These are phyloP conservation scores for Boeremia lycopersici DNA, from an alignment of 2,329 filamentous ascomycete species.

Conservation along the genomic window DNA sequence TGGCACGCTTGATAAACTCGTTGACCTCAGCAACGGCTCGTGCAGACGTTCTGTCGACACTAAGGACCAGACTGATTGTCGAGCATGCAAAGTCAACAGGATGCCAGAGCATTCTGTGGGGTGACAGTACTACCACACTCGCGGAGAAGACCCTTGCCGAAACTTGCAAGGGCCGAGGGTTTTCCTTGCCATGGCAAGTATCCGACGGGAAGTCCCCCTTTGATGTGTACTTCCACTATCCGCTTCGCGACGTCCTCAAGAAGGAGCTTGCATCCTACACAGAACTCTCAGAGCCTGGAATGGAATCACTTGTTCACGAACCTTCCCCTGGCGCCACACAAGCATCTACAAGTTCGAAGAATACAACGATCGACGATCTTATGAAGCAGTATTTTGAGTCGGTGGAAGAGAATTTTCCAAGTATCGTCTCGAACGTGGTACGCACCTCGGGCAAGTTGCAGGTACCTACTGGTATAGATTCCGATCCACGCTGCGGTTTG, in stretches of 20 bases:
- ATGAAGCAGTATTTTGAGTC: constrained; percentile 87
- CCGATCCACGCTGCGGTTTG: constrained; percentile 61
- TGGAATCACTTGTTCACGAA: constrained; percentile 51
- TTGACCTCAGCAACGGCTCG: constrained; percentile 77
- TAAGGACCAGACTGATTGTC: constrained; percentile 75
- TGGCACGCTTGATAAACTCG: constrained; percentile 62
- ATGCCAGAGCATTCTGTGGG: constrained; percentile 78
- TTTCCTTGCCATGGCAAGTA: constrained; percentile 79
- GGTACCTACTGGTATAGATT: constrained; percentile 45
- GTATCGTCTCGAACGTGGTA: constrained; percentile 94
- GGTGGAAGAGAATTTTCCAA: constrained; percentile 84
- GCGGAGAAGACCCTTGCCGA: constrained; percentile 85
- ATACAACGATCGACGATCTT: constrained; percentile 87
- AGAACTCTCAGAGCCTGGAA: constrained; percentile 57
- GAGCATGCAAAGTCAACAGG: constrained; percentile 53
- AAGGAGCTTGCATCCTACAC: constrained; percentile 77
- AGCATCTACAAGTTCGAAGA: constrained; percentile 66
- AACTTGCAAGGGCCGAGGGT: constrained; percentile 89
- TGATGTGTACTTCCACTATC: constrained; percentile 72
- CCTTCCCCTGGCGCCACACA: constrained; percentile 30
- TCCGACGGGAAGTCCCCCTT: constrained; percentile 72
- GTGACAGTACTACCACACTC: constrained; percentile 84
- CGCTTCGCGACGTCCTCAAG: constrained; percentile 82
- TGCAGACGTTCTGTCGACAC: constrained; percentile 72
- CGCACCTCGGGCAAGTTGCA: constrained; percentile 85